These are phyloP conservation scores for Erigeron canadensis DNA, from an alignment of 129 eudicot genomes.

Conservation along the genomic window DNA sequence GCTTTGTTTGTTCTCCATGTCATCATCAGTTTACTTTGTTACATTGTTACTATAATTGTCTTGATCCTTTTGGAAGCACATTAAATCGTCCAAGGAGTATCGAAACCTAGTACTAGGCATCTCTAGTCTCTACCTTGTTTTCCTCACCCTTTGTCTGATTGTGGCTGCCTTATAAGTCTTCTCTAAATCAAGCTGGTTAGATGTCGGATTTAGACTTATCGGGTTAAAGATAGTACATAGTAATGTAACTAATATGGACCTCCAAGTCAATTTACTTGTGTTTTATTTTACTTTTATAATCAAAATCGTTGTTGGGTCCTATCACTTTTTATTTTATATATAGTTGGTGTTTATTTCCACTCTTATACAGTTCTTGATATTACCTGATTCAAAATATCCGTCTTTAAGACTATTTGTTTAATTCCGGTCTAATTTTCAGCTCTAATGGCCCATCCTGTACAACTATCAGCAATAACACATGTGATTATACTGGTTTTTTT, in stretches of 20 bases:
- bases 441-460: no score
- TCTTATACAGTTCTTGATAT: no score
- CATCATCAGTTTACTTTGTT: neutral
- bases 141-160: neutral
- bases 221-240: neutral
- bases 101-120: neutral
- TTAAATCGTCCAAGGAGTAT: neutral
- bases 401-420: no score
- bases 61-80: constrained; percentile 4
- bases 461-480: no score
- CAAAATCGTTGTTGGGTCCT: no score
- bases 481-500: no score
- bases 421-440: no score
- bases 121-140: neutral
- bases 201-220: neutral
- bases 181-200: no score
- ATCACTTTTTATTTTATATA: no score
- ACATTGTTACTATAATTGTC: neutral
- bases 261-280: neutral
- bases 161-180: neutral
- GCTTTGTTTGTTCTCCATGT: neutral
- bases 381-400: no score
- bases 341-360: no score
- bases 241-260: neutral
- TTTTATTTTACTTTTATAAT: no score